Evolutionary conservation across 306 rosid genomes (phyloP), one percentile per base, ranked within the genome.

Genomic region (Oxytropis ochrocephala): DNA sequence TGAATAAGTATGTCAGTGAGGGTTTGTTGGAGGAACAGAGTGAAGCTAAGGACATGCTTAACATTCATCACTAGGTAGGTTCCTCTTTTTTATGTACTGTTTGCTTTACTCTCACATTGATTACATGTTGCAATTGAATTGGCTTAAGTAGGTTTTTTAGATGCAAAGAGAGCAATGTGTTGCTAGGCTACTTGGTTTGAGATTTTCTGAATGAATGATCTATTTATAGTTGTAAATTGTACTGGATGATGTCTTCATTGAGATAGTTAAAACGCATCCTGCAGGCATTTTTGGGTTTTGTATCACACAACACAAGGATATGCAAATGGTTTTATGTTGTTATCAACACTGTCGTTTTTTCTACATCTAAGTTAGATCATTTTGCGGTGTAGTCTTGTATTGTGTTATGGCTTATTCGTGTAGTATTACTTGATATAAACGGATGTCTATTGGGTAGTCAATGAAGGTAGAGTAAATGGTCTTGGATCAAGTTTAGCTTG

Each of bases 21-120:
- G 86, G 39, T 1, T 80, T 94, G 8, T 36, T 87, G 84, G 97
- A 88, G 84, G 97, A 87, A 74, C 97, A 94, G 83, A 84, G 44
- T 54, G 86, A 82, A 55, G 86, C 83, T 4, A 82, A 88, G 69
- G 56, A 85, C 61, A 86, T 94, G 98, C 98, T 94, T 54, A 90
- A 94, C 68, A 90, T 90, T 74, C 85, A 80, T 11, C 77, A 68
- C 11, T 87, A 80, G 18, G 0, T 41, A 65, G 83, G 47, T 43
- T 55, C 3, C 6, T 33, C 6, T 0, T 16, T 30, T 32, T 18
- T 18, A 0, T 13, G 52, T 2, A 8, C 6, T 5, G 24, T 30
- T 48, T 47, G 61, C 6, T 0, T 7, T 62, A 21, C 32, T 6
- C 1, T n/a, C n/a, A 5, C 11, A 3, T 18, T 41, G 18, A 19